Conservation (phyloP, 257 asterid genomes). For the Coffea eugenioides region DNA sequence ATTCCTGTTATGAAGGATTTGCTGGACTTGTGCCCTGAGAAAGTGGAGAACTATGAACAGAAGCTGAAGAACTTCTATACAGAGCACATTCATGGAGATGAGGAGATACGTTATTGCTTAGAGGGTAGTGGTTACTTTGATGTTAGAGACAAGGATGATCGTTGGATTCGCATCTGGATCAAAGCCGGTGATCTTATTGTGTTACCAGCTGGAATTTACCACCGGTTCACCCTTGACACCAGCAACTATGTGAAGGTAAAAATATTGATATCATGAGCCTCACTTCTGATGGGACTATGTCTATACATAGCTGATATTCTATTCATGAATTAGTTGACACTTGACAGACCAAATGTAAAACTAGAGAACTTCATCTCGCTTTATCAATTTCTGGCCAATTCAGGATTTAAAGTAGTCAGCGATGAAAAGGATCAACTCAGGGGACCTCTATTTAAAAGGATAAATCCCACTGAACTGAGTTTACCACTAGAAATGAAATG, state of each 20-base stretch:
- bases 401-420: neutral
- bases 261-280: no score
- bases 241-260: slow-evolving; percentile 67
- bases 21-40: slow-evolving; percentile 80
- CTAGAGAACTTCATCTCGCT: neutral
- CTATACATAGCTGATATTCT: neutral
- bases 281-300: no score
- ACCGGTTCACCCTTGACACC: slow-evolving; percentile 76
- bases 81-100: slow-evolving; percentile 80
- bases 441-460: neutral
- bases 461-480: neutral
- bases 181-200: slow-evolving; percentile 76
- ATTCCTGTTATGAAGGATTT: slow-evolving; percentile 49
- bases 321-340: neutral
- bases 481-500: neutral
- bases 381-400: neutral
- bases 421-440: neutral
- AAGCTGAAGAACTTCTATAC: slow-evolving; percentile 76
- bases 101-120: slow-evolving; percentile 82
- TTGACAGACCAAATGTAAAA: neutral
- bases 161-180: slow-evolving; percentile 79
- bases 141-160: slow-evolving; percentile 63
- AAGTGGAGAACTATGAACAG: slow-evolving; percentile 69
- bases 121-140: slow-evolving; percentile 82
- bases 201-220: slow-evolving; percentile 89